Conservation (phyloP, 1,284 basidiomycete species). For the Cryptococcus sp. region DNA sequence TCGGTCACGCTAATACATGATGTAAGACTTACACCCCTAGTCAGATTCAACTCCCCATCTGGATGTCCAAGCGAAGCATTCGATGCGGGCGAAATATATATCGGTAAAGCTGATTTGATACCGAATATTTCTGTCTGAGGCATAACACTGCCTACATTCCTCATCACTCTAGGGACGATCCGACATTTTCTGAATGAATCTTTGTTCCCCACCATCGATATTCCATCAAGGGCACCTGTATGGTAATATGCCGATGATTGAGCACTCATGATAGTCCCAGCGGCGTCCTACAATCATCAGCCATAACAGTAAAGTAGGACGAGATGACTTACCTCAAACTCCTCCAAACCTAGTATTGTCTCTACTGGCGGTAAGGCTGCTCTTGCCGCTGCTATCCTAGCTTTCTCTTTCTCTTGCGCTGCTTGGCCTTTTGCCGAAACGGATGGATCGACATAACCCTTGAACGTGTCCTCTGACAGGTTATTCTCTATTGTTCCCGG, state of each 20-base stretch:
- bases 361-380: conserved; percentile 23
- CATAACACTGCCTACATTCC: conserved; percentile 31
- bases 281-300: not conserved
- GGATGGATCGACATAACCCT: conserved; percentile 57
- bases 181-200: conserved; percentile 50
- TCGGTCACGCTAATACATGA: not conserved
- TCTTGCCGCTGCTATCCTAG: conserved; percentile 11
- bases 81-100: conserved; percentile 51
- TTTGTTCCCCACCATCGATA: conserved; percentile 48
- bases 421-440: not conserved
- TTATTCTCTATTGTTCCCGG: conserved; percentile 33
- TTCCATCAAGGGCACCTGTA: conserved; percentile 44
- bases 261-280: not conserved
- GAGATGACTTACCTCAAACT: conserved; percentile 19
- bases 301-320: not conserved
- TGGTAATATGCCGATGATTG: conserved; percentile 23
- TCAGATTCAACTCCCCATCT: conserved; percentile 52
- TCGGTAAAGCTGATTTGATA: conserved; percentile 30
- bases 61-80: conserved; percentile 51
- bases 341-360: conserved; percentile 25
- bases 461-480: conserved; percentile 55
- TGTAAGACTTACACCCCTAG: conserved; percentile 28
- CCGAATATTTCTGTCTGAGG: conserved; percentile 43
- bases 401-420: conserved; percentile 16
- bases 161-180: conserved; percentile 50